Percentiles rank a stretch among this genome's conserved stretches.
phyloP scores from a whole-genome alignment of 805 yeast genomes.

The Debaryomyces maramus region DNA sequence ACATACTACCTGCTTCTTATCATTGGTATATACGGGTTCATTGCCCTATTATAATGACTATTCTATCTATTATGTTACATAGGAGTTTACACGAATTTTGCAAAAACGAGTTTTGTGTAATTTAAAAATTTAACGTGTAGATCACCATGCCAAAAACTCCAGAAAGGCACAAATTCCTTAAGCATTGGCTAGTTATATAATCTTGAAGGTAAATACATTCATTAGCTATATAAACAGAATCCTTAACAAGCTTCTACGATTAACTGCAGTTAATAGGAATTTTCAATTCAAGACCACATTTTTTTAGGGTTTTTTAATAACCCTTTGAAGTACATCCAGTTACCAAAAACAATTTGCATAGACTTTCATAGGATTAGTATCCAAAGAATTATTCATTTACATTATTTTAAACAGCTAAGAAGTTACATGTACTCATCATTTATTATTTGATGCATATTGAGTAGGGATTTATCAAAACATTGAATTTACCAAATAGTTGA shows the following conservation, averaged over 20 bases:
- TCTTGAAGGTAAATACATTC: background rate
- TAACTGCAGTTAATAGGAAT: background rate
- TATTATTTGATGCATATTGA: no score
- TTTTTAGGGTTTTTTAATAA: no score
- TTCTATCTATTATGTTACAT: background rate
- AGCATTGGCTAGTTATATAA: no score
- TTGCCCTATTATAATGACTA: slow-evolving; percentile 1
- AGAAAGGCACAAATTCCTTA: no score
- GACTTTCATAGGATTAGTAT: no score
- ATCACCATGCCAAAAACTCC: background rate
- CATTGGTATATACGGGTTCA: slow-evolving; percentile 44
- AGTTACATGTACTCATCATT: no score
- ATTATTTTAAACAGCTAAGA: no score
- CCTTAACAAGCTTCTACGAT: background rate
- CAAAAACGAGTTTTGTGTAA: slow-evolving; percentile 3
- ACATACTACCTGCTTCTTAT: slow-evolving; percentile 41
- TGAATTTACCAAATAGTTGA: background rate
- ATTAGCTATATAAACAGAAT: background rate
- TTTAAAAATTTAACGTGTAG: slow-evolving; percentile 3
- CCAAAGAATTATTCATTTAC: no score
- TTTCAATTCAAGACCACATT: no score
- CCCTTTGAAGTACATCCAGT: no score
- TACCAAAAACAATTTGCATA: no score
- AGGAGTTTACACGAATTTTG: no score
- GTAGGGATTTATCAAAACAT: background rate